Conservation (phyloP, 1,284 basidiomycete species). For the Ceratobasidium sp. region DNA sequence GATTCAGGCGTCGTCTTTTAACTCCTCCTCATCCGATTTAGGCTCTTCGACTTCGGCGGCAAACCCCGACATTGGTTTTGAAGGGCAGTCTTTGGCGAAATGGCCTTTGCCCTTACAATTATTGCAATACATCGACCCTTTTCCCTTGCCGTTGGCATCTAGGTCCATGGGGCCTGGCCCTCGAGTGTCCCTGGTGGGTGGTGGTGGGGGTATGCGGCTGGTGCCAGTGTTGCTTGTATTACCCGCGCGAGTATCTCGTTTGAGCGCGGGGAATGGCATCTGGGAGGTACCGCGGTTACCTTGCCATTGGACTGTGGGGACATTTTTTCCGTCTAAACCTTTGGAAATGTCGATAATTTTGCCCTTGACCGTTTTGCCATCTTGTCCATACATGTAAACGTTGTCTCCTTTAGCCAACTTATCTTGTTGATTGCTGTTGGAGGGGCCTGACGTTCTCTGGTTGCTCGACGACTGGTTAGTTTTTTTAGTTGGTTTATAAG, state of each 20-base stretch:
- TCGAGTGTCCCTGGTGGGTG: not conserved
- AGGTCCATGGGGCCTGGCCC: not conserved
- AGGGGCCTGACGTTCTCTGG: not conserved
- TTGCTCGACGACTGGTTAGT: not conserved
- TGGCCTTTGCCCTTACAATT: conserved; percentile 1
- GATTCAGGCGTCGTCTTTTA: conserved; percentile 4
- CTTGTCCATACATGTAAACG: not conserved
- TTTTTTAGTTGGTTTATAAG: not conserved
- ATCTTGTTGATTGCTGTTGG: not conserved
- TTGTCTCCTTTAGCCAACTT: too few relatives aligned
- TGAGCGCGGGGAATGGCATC: not conserved
- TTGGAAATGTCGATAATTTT: not conserved
- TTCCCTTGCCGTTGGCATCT: not conserved
- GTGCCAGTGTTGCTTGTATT: not conserved
- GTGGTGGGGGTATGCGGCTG: not conserved
- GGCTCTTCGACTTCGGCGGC: not conserved
- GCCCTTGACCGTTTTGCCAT: not conserved
- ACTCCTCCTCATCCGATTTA: not conserved
- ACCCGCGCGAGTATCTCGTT: not conserved
- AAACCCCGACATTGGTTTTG: not conserved
- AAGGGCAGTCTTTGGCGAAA: not conserved
- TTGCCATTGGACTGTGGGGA: not conserved
- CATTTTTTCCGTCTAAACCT: not conserved
- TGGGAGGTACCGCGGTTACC: too few relatives aligned
- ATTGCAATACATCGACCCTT: not conserved